Percentiles rank a stretch among this genome's conserved stretches.
These are phyloP conservation scores for Larix kaempferi DNA, from an alignment of 75 land plant species.

Conservation along the genomic window DNA sequence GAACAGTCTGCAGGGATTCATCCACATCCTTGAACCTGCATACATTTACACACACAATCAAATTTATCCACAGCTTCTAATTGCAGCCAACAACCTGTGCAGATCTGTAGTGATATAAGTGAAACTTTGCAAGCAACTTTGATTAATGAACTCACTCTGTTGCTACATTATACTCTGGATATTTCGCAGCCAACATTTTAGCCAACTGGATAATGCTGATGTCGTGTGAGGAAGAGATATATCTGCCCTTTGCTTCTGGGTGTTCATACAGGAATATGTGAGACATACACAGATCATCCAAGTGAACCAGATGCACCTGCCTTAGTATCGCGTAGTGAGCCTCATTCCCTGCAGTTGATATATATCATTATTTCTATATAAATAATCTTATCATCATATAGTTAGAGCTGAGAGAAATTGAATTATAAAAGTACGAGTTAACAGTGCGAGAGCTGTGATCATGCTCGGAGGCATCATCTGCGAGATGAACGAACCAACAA, in stretches of 20 bases:
- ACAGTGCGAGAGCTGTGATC: conserved; percentile 45
- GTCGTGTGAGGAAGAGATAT: conserved; percentile 70
- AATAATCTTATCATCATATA: too few relatives aligned
- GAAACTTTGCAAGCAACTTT: not conserved
- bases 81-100: too few relatives aligned
- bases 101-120: too few relatives aligned
- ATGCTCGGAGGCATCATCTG: conserved; percentile 53
- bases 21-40: conserved; percentile 9
- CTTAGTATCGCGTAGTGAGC: not conserved
- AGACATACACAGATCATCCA: conserved; percentile 66
- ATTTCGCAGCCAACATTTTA: conserved; percentile 25
- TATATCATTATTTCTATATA: too few relatives aligned
- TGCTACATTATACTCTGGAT: conserved; percentile 14
- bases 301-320: conserved; percentile 53
- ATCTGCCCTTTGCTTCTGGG: conserved; percentile 71
- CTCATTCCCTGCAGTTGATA: conserved; percentile 4
- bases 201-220: conserved; percentile 54
- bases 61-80: not conserved
- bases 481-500: conserved; percentile 70
- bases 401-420: too few relatives aligned
- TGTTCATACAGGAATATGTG: conserved; percentile 62
- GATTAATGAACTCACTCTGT: not conserved
- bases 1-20: not conserved
- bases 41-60: not conserved
- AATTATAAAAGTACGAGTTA: too few relatives aligned